Evolutionary conservation across 148 eudicot species (phyloP).

Genomic region (Bassia scoparia): DNA sequence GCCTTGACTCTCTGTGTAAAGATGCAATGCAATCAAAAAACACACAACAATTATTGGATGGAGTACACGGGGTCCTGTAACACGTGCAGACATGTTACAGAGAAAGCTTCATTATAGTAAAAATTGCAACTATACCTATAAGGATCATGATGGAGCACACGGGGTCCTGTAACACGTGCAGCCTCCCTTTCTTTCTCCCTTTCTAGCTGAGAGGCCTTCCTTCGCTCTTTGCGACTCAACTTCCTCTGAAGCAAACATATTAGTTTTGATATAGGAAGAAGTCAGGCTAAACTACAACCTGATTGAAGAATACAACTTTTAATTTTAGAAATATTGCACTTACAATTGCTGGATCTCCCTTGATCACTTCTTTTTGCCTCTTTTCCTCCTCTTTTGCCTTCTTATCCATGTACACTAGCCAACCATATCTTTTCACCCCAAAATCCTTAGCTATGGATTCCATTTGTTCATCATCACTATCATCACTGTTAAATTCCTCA

Average conservation of each 20-base stretch:
- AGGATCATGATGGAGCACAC: conserved; percentile 57
- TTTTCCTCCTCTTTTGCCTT: conserved; percentile 94
- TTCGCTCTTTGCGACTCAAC: conserved; percentile 88
- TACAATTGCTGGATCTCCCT: conserved; percentile 98
- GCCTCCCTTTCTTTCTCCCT: conserved; percentile 90
- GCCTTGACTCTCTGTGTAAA: conserved; percentile 72
- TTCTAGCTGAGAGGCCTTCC: conserved; percentile 87
- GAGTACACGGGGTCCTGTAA: conserved; percentile 50
- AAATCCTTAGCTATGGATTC: conserved; percentile 92
- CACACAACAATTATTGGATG: conserved; percentile 14
- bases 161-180: conserved; percentile 56
- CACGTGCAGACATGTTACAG: neutral
- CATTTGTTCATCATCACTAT: conserved; percentile 92
- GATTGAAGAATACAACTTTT: neutral
- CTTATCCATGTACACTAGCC: conserved; percentile 98
- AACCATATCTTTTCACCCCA: conserved; percentile 97
- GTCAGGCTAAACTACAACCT: neutral
- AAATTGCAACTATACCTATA: conserved; percentile 47
- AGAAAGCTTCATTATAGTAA: neutral
- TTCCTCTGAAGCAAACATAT: conserved; percentile 54
- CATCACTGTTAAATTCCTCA: conserved; percentile 96
- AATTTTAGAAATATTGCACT: conserved; percentile 32
- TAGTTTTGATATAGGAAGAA: neutral
- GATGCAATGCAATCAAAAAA: conserved; percentile 12
- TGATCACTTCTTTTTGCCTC: conserved; percentile 94